Base-by-base conservation (phyloP, 345 rosid genomes). In the Reutealis trisperma region DNA sequence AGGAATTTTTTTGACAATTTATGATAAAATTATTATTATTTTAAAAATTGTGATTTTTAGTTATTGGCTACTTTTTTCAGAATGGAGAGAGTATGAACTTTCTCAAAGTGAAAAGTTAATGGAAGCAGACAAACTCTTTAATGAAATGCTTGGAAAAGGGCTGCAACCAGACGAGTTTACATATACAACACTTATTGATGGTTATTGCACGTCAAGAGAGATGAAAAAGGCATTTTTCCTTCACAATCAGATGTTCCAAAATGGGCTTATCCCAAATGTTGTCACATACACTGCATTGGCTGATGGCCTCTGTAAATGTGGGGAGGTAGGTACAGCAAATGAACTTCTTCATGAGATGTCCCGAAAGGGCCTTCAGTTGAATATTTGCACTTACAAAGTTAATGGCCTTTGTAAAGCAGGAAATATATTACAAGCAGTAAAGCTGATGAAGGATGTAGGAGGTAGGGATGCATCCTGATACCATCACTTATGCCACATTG, bases 331-430 rank as follows among this genome's bases (percentile, higher is more conserved):
- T 34, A 87, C 96, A 32, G 97, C 99, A 18, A 93, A 92, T 24
- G 98, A 93, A 63, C 96, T 95, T 84, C 93, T 95, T 65, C 94
- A 92, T 77, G 96, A 92, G 84, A 86, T 95, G 91, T 84, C 87
- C 76, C 63, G 82, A 54, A 84, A 89, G 78, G 98, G 99, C 68
- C 94, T 95, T 83, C 89, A 85, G 42, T 85, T 86, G 77, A 95
- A 95, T 84, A 78, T 92, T 30, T 85, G 73, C 79, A 90, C 99
- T 60, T 95, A 95, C 75, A 93, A 89, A 69, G 84, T 93, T 61
- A 92, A 90, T 81, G 99, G 98, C 80, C 88, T 93, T 42, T 92
- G 97, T 81, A 95, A 93, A 81, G 84, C 87, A 4, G 99, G 97
- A 66, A 83, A 83, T 76, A 86, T 90, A 1, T 82, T 63, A 15